phyloP scores from a whole-genome alignment of 306 rosid species.

The Alnus rubra region DNA sequence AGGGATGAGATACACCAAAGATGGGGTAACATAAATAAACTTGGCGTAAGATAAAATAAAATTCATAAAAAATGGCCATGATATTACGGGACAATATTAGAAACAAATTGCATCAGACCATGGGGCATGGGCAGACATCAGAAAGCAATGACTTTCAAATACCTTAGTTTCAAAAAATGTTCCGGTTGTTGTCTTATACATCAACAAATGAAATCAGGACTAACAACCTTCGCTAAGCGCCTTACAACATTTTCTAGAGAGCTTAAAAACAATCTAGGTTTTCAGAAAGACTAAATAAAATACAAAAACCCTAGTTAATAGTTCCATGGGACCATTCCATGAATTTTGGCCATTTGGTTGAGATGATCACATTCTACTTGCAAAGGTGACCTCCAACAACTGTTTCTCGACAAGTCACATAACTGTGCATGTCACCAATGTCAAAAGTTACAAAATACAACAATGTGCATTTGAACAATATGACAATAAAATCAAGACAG shows the following conservation, averaged over 20 bases:
- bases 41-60: background rate
- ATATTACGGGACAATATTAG: background rate
- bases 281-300: background rate
- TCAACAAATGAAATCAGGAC: background rate
- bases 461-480: background rate
- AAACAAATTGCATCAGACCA: slow-evolving; percentile 6
- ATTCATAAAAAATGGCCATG: background rate
- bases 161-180: background rate
- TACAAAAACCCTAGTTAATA: background rate
- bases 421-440: slow-evolving; percentile 3
- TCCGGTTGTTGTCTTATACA: background rate
- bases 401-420: background rate
- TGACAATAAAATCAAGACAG: background rate
- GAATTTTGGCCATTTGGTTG: background rate
- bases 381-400: slow-evolving; percentile 1
- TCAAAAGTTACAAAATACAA: background rate
- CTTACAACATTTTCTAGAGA: background rate
- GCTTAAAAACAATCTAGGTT: background rate
- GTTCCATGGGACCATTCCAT: background rate
- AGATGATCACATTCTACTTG: background rate
- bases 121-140: background rate
- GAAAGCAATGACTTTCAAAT: background rate
- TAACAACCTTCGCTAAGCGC: background rate
- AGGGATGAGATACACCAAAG: slow-evolving; percentile 23
- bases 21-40: slow-evolving; percentile 7